Evolutionary conservation across 2,329 filamentous ascomycete genomes (phyloP), one percentile per base, ranked within the genome.

Genomic region (Paraphoma chrysanthemicola): DNA sequence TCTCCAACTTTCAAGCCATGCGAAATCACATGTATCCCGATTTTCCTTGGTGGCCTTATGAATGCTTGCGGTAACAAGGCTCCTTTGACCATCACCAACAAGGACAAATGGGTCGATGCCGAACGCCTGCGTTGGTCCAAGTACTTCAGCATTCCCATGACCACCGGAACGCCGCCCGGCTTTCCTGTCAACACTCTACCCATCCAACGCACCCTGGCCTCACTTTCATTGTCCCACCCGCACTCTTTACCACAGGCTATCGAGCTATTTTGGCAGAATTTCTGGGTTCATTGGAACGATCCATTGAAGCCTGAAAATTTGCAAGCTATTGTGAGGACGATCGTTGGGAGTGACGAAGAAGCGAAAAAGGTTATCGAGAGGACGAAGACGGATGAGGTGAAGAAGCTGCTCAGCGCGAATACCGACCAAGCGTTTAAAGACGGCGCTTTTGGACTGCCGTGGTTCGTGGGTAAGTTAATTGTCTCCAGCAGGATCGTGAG

Each of bases 391-490:
- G 68, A 76, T 6, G 79, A 82, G 43, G 76, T 78, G 39, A 87
- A 87, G 73, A 71, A 77, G 16, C 56, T 66, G 30, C 64, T 88
- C 63, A 66, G 59, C 6, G 73, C 73, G 23, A 86, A 85, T 55
- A 86, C 84, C 1, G 78, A 85, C 12, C 60, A 69, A 48, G 83
- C 85, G 1, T 77, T 87, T 23, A 72, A 75, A 23, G 78, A 81
- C 23, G 86, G 85, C 1, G 84, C 83, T 1, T 89, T 89, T 77
- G 86, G 86, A 1, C 66, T 88, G 51, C 86, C 86, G 2, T 88
- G 84, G 82, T 85, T 86, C 66, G 73, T 79, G 50, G 74, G 74
- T 77, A 46, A 64, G 70, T 69, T 28, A 5, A 23, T 5, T 23
- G 23, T 23, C 23, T 3, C 5, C 23, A 23, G 23, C 23, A 2